Evolutionary conservation across 2,329 filamentous ascomycete species (phyloP), one percentile per base, ranked within the genome.

Genomic region (Nigrospora sphaerica): DNA sequence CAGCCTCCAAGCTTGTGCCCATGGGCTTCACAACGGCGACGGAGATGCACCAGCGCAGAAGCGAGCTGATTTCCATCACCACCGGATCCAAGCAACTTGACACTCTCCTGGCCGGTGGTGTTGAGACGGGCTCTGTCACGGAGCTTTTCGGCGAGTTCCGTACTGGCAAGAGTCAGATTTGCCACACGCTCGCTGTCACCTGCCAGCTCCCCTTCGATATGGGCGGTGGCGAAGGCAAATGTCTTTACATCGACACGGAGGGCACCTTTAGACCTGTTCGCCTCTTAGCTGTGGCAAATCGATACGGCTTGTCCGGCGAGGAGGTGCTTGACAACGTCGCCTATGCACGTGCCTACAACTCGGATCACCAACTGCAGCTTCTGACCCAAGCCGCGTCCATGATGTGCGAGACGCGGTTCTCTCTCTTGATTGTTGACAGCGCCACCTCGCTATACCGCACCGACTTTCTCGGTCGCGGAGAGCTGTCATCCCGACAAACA

Each of bases 361-460:
- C 92, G 0, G 93, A 98, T 55, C 93, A 98, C 67, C 93, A 98
- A 66, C 79, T 98, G 43, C 89, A 95, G 64, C 77, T 98, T 9
- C 81, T 98, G 51, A 93, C 93, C 59, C 92, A 97, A 66, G 95
- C 93, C 4, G 86, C 93, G 2, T 83, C 90, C 51, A 98, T 98
- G 93, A 98, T 98, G 95, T 96, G 91, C 48, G 95, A 98, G 71
- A 98, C 93, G 0, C 83, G 93, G 4, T 98, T 98, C 67, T 97
- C 93, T 3, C 78, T 98, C 10, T 81, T 98, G 42, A 83, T 98
- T 42, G 93, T 98, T 47, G 93, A 98, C 68, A 95, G 90, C 47
- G 95, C 95, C 13, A 98, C 93, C 0, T 86, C 92, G 2, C 78
- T 98, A 3, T 98, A 98, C 67, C 83, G 93, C 55, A 98, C 93